Evolutionary conservation across 345 rosid genomes (phyloP).

Genomic region (Aquilaria yunnanensis): DNA sequence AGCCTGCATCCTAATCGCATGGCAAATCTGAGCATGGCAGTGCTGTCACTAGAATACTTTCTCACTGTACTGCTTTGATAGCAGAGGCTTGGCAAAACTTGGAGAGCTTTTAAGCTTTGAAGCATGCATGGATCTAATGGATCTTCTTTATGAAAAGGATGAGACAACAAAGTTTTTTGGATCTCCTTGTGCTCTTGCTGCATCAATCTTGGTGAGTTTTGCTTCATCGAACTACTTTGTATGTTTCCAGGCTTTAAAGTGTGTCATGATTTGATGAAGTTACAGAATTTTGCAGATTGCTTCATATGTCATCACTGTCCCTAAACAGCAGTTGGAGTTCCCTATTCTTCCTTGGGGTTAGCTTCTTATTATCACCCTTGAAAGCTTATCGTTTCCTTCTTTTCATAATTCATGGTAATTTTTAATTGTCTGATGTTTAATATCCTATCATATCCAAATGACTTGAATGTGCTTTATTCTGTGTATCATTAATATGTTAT

Average conservation of each 20-base stretch:
- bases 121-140: constrained; percentile 82
- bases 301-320: constrained; percentile 62
- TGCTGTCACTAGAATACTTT: background rate
- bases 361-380: constrained; percentile 9
- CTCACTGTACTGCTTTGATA: background rate
- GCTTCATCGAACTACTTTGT: background rate
- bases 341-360: constrained; percentile 85
- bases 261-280: constrained; percentile 12
- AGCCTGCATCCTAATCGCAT: constrained; percentile 6
- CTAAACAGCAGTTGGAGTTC: constrained; percentile 66
- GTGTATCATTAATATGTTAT: too few relatives aligned
- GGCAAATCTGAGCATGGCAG: background rate
- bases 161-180: constrained; percentile 39
- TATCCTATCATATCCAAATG: too few relatives aligned
- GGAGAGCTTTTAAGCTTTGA: constrained; percentile 62
- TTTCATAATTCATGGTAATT: too few relatives aligned
- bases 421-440: too few relatives aligned
- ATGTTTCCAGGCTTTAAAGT: background rate
- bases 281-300: constrained; percentile 44
- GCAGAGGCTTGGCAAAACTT: constrained; percentile 62
- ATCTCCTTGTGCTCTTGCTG: constrained; percentile 60
- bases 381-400: too few relatives aligned
- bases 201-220: constrained; percentile 60
- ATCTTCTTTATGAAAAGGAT: constrained; percentile 79
- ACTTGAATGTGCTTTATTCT: too few relatives aligned